Conservation (phyloP, 2,329 filamentous ascomycete genomes). For the Chrysoporthe austroafricana region DNA sequence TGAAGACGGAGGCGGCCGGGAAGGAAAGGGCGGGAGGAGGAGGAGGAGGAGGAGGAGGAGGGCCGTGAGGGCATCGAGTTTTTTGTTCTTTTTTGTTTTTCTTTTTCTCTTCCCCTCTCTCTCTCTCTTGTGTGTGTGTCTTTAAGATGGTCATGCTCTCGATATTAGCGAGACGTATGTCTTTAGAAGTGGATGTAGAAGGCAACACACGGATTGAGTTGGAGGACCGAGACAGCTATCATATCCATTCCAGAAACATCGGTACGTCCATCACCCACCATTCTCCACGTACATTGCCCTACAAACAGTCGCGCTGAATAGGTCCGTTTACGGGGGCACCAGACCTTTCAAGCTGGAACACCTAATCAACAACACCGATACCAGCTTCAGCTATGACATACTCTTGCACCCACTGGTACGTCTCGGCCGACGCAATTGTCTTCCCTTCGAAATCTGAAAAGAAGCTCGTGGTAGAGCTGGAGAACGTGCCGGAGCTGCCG, state of each 20-base stretch:
- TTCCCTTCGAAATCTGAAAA: slow-evolving; percentile 29
- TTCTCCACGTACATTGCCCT: neutral
- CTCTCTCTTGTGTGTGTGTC: no score
- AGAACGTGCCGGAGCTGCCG: slow-evolving; percentile 25
- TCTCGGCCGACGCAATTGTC: slow-evolving; percentile 26
- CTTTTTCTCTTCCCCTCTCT: no score
- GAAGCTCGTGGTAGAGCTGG: slow-evolving; percentile 25
- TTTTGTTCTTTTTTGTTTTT: no score
- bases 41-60: no score
- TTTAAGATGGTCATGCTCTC: no score
- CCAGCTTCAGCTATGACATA: slow-evolving; percentile 25
- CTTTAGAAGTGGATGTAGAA: no score
- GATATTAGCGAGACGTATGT: no score
- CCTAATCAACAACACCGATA: slow-evolving; percentile 22
- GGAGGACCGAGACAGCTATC: neutral
- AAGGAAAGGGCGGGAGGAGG: no score
- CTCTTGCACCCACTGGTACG: slow-evolving; percentile 20
- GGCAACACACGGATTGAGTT: neutral
- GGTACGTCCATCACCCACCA: neutral
- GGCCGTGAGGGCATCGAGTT: no score
- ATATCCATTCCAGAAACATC: neutral
- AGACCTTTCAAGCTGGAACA: neutral
- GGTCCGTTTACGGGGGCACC: neutral
- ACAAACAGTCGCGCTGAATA: neutral
- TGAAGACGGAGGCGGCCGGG: no score